phyloP scores from a whole-genome alignment of 1,284 basidiomycete genomes.

The Peniophora sp. region DNA sequence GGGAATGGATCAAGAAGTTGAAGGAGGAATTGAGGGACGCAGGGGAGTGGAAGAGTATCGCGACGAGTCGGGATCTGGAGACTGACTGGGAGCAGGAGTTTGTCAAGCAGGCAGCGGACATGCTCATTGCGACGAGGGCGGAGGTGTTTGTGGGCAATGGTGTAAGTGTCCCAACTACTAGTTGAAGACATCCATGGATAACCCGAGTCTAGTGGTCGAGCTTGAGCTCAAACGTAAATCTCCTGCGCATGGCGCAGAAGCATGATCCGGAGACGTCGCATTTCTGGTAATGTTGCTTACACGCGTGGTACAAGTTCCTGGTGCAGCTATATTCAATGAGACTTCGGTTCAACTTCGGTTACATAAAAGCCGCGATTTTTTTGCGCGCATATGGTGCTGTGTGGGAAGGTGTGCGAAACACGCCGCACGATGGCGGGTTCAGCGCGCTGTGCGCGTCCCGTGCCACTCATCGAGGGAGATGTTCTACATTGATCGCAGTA shows the following conservation, averaged over 20 bases:
- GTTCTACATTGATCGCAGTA: too few species aligned
- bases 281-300: background rate
- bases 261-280: background rate
- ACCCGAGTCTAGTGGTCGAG: conserved; percentile 42
- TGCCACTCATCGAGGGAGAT: too few species aligned
- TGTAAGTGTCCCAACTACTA: conserved; percentile 32
- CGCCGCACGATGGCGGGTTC: too few species aligned
- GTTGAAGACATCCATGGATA: background rate
- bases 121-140: conserved; percentile 36
- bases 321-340: too few species aligned
- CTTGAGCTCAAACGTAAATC: conserved; percentile 46
- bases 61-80: conserved; percentile 29
- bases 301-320: too few species aligned
- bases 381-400: too few species aligned
- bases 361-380: too few species aligned
- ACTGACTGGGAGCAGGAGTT: conserved; percentile 33
- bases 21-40: conserved; percentile 27
- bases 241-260: conserved; percentile 29
- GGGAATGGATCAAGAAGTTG: conserved; percentile 40
- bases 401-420: too few species aligned
- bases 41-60: conserved; percentile 45
- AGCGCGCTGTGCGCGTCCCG: too few species aligned
- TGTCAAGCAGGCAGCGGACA: conserved; percentile 36
- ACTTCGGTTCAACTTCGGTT: too few species aligned
- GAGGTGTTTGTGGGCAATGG: conserved; percentile 56